These are phyloP conservation scores for Colletotrichum noveboracense DNA, from an alignment of 2,329 filamentous ascomycete genomes.

Conservation along the genomic window DNA sequence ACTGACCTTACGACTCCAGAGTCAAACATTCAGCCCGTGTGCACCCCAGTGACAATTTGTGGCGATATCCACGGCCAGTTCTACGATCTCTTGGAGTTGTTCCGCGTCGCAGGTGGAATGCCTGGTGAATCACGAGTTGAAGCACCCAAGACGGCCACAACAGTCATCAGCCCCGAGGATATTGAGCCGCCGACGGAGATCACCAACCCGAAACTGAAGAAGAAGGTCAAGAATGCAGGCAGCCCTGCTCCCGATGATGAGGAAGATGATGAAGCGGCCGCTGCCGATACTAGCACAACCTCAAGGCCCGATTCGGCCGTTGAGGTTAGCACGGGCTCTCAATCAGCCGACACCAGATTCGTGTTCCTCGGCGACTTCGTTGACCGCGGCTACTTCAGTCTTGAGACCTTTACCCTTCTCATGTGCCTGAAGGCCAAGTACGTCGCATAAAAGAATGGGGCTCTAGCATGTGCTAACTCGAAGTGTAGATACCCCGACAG, in stretches of 20 bases:
- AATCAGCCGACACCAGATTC: constrained; percentile 61
- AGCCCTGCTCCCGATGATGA: constrained; percentile 53
- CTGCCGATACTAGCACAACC: constrained; percentile 40
- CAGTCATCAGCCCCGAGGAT: constrained; percentile 86
- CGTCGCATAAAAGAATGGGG: constrained; percentile 24
- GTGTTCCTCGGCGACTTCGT: constrained; percentile 87
- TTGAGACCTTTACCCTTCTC: constrained; percentile 96
- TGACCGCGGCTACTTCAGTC: constrained; percentile 94
- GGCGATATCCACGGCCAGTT: constrained; percentile 99
- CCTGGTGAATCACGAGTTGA: constrained; percentile 80
- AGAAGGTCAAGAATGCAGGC: constrained; percentile 77
- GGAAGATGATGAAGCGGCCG: constrained; percentile 54
- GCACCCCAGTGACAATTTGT: constrained; percentile 94
- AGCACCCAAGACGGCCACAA: constrained; percentile 70
- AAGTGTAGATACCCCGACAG: constrained; percentile 82
- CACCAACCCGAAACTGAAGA: constrained; percentile 84
- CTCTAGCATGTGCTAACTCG: constrained; percentile 25
- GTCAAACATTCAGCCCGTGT: constrained; percentile 98
- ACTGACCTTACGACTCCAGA: constrained; percentile 56
- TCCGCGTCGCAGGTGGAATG: constrained; percentile 96
- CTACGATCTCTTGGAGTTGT: constrained; percentile 96
- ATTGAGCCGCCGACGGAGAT: constrained; percentile 91
- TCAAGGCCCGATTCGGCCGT: constrained; percentile 36
- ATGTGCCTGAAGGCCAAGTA: constrained; percentile 87
- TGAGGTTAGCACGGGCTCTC: constrained; percentile 40